Evolutionary conservation across 2,329 filamentous ascomycete genomes (phyloP), one percentile per base, ranked within the genome.

Genomic region (Thelonectria rubi): DNA sequence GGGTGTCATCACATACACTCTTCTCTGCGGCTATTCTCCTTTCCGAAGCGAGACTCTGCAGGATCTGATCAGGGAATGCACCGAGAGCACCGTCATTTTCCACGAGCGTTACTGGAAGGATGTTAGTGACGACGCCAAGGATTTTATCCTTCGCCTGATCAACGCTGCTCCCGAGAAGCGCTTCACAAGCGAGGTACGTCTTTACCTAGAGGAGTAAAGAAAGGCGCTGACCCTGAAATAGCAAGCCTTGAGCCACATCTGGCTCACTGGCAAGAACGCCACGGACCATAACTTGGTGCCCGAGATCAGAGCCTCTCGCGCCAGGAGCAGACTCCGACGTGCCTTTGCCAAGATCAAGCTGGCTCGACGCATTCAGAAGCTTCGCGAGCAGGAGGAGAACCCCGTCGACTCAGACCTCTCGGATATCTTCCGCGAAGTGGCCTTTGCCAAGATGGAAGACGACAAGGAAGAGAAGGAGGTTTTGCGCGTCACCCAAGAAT

Each of bases 101-200:
- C 95, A 99, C 77, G 94, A 97, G 75, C 88, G 94, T 59, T 99
- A 98, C 81, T 99, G 95, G 95, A 95, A 93, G 76, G 95, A 97
- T 70, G 95, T 99, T 72, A 97, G 94, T 76, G 84, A 91, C 51
- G 94, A 98, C 69, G 95, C 94, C 68, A 99, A 98, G 81, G 88
- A 94, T 68, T 99, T 99, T 76, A 98, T 99, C 79, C 81, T 90
- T 63, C 81, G 83, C 59, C 85, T 99, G 24, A 85, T 99, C 61
- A 89, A 94, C 69, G 88, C 93, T 3, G 86, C 92, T 68, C 91
- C 93, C 2, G 85, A 88, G 49, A 86, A 91, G 70, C 89, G 96
- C 70, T 89, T 88, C 71, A 90, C 90, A 1, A 97, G 92, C 72
- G 84, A 90, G 78, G 91, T 92, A 83, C 65, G 26, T 5, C 26